A percentile compares a stretch with the other conserved stretches of the same genome.
These are phyloP conservation scores for Kokia cookei DNA, from an alignment of 441 rosid species.

Conservation along the genomic window DNA sequence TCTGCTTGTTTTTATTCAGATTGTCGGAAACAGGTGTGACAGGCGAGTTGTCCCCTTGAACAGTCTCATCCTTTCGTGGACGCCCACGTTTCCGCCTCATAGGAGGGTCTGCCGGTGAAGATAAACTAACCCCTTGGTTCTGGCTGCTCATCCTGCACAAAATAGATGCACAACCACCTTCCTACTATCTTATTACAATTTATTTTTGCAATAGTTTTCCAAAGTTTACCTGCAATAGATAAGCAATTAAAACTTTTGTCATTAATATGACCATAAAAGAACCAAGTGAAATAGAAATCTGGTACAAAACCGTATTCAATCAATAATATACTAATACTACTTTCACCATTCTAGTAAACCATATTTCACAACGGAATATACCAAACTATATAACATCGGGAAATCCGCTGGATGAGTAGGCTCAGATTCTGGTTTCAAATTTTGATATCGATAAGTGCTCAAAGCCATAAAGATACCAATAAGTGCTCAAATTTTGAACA, in stretches of 20 bases:
- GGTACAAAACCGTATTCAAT: neutral
- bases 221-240: neutral
- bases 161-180: neutral
- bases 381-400: neutral
- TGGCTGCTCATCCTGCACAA: conserved; percentile 43
- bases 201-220: neutral
- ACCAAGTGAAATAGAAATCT: neutral
- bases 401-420: neutral
- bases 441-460: neutral
- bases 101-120: conserved; percentile 37
- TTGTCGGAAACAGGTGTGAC: conserved; percentile 22
- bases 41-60: conserved; percentile 30
- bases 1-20: conserved; percentile 26
- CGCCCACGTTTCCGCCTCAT: conserved; percentile 72
- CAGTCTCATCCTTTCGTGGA: conserved; percentile 55
- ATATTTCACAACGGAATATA: neutral
- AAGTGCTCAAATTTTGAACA: neutral
- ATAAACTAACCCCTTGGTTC: conserved; percentile 27
- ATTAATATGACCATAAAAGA: neutral
- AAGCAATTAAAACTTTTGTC: neutral
- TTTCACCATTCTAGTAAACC: neutral
- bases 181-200: neutral
- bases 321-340: neutral
- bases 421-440: neutral
- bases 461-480: neutral